Percentiles rank a stretch among this genome's conserved stretches.
Conservation (phyloP, 305 asterid species). For the Plantago rigida region DNA sequence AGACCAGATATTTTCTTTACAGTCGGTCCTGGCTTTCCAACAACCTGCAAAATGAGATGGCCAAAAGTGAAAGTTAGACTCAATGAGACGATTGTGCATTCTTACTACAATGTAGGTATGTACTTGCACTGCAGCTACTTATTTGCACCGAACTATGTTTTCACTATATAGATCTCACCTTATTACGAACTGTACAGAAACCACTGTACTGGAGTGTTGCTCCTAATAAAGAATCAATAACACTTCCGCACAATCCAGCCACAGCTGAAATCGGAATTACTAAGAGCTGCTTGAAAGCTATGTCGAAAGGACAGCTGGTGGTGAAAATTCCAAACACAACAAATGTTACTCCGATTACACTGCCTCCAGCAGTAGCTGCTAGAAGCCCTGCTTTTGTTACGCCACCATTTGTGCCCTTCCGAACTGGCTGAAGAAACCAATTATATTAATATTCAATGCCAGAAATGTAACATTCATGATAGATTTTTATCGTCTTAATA, state of each 20-base stretch:
- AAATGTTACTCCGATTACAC: slow-evolving; percentile 64
- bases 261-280: slow-evolving; percentile 69
- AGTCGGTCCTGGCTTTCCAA: slow-evolving; percentile 79
- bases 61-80: slow-evolving; percentile 6
- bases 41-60: slow-evolving; percentile 48
- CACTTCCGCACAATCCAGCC: slow-evolving; percentile 77
- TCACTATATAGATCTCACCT: slow-evolving; percentile 39
- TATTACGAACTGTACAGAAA: slow-evolving; percentile 71
- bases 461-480: neutral
- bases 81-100: no score
- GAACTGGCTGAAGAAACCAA: slow-evolving; percentile 56
- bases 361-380: slow-evolving; percentile 85
- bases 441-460: neutral
- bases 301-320: slow-evolving; percentile 42
- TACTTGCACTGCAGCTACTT: no score
- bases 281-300: slow-evolving; percentile 60
- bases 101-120: no score
- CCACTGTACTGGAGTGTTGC: slow-evolving; percentile 95
- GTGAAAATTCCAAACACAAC: slow-evolving; percentile 58
- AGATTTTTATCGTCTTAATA: neutral
- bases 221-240: slow-evolving; percentile 78
- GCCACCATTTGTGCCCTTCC: slow-evolving; percentile 92
- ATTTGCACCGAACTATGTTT: no score
- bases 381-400: slow-evolving; percentile 75
- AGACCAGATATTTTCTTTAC: slow-evolving; percentile 82